Conservation (phyloP, 306 rosid genomes). For the Gleditsia sinensis region DNA sequence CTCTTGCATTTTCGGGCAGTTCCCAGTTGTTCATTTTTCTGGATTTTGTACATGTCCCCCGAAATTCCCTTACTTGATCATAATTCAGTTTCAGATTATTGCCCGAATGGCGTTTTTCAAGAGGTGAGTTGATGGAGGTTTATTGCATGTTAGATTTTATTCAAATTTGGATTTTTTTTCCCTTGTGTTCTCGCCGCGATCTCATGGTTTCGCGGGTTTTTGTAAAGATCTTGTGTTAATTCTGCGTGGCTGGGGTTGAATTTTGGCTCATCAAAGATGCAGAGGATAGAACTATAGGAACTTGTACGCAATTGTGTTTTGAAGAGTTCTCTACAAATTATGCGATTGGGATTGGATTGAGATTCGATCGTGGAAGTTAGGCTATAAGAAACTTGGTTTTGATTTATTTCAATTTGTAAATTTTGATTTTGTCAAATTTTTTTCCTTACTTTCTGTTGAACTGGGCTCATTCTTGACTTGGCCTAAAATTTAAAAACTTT, state of each 20-base stretch:
- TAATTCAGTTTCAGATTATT: slow-evolving; percentile 32
- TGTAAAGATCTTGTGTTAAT: slow-evolving; percentile 19
- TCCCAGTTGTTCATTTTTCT: slow-evolving; percentile 20
- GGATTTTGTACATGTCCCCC: slow-evolving; percentile 10
- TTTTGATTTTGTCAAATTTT: neutral
- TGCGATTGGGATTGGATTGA: slow-evolving; percentile 37
- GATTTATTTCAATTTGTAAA: slow-evolving; percentile 9
- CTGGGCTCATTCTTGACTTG: slow-evolving; percentile 16
- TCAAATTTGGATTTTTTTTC: slow-evolving; percentile 28
- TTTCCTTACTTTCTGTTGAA: slow-evolving; percentile 15
- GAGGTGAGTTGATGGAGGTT: slow-evolving; percentile 54
- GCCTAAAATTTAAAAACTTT: neutral
- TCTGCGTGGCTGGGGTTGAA: slow-evolving; percentile 36
- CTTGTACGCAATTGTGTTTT: slow-evolving; percentile 25
- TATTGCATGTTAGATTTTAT: slow-evolving; percentile 30
- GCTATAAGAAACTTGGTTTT: slow-evolving; percentile 23
- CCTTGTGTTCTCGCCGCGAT: slow-evolving; percentile 30
- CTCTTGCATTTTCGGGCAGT: slow-evolving; percentile 40
- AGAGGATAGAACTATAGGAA: slow-evolving; percentile 3
- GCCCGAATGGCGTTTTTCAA: slow-evolving; percentile 31
- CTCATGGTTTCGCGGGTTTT: slow-evolving; percentile 13
- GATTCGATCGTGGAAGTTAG: slow-evolving; percentile 43
- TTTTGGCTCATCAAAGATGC: slow-evolving; percentile 21
- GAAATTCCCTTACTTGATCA: slow-evolving; percentile 45
- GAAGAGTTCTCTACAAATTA: neutral